A percentile compares a stretch with the other conserved stretches of the same genome.
Conservation (phyloP, 805 yeast genomes). For the Lachancea sp. region DNA sequence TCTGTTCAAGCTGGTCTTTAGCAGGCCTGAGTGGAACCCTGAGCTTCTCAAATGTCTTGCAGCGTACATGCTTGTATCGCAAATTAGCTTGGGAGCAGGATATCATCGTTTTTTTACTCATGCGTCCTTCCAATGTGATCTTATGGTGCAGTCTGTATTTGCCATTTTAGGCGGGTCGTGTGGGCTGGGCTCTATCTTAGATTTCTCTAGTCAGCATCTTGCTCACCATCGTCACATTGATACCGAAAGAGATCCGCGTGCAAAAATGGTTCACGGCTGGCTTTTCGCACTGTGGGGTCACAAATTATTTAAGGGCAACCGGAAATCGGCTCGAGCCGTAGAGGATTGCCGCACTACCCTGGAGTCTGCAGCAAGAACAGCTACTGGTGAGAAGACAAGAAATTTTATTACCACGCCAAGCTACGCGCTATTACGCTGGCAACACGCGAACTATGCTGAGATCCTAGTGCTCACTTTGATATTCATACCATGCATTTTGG, state of each 20-base stretch:
- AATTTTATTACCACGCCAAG: slow-evolving; percentile 60
- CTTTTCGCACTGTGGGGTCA: slow-evolving; percentile 85
- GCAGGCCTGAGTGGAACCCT: slow-evolving; percentile 15
- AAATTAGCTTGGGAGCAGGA: slow-evolving; percentile 22
- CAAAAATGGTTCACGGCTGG: slow-evolving; percentile 65
- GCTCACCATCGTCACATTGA: slow-evolving; percentile 89
- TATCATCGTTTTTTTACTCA: slow-evolving; percentile 27
- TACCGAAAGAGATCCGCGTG: slow-evolving; percentile 84
- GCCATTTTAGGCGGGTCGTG: slow-evolving; percentile 24
- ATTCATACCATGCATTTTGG: slow-evolving; percentile 57
- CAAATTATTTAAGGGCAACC: slow-evolving; percentile 65
- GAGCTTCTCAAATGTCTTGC: slow-evolving; percentile 13
- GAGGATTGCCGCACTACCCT: slow-evolving; percentile 44
- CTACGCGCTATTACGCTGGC: slow-evolving; percentile 54
- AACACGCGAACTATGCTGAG: slow-evolving; percentile 61
- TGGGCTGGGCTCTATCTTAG: slow-evolving; percentile 24
- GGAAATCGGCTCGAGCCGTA: slow-evolving; percentile 41
- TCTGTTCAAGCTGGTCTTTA: slow-evolving; percentile 18
- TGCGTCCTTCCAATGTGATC: slow-evolving; percentile 21
- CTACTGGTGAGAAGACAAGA: slow-evolving; percentile 28
- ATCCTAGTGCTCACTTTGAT: slow-evolving; percentile 48
- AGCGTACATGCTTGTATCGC: slow-evolving; percentile 16
- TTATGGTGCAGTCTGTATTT: slow-evolving; percentile 14
- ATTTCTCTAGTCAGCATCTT: slow-evolving; percentile 45
- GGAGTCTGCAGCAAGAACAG: slow-evolving; percentile 32